Conservation (phyloP, 495 filamentous ascomycete species). For the Pyrenula massariospora region DNA sequence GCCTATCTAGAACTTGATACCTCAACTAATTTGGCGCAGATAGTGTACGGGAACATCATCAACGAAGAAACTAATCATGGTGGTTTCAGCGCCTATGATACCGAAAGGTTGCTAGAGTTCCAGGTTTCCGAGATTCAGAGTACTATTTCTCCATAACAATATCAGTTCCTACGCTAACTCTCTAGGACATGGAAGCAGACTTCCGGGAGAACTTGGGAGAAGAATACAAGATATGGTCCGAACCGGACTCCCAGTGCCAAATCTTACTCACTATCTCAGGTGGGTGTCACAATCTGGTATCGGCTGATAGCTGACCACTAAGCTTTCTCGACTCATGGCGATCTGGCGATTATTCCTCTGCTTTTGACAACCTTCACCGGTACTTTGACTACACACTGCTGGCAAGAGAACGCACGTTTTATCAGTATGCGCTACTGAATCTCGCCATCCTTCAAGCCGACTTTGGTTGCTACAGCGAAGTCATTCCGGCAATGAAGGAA, state of each 20-base stretch:
- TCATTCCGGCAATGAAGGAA: slow-evolving; percentile 86
- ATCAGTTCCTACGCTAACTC: slow-evolving; percentile 13
- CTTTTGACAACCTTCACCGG: slow-evolving; percentile 84
- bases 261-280: slow-evolving; percentile 66
- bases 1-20: slow-evolving; percentile 22
- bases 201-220: slow-evolving; percentile 54
- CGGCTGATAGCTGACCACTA: slow-evolving; percentile 1
- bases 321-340: slow-evolving; percentile 86
- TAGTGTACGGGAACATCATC: slow-evolving; percentile 50
- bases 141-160: slow-evolving; percentile 23
- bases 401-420: slow-evolving; percentile 69
- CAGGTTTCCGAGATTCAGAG: slow-evolving; percentile 81
- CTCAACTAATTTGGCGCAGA: slow-evolving; percentile 35
- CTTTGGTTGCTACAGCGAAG: slow-evolving; percentile 84
- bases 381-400: slow-evolving; percentile 98
- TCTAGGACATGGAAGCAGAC: slow-evolving; percentile 51
- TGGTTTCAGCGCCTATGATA: slow-evolving; percentile 64
- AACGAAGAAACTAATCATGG: slow-evolving; percentile 27
- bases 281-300: slow-evolving; percentile 19
- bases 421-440: slow-evolving; percentile 94
- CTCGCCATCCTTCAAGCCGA: slow-evolving; percentile 88
- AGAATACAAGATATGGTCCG: slow-evolving; percentile 57
- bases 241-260: slow-evolving; percentile 54
- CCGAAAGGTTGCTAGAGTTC: slow-evolving; percentile 74
- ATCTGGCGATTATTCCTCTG: slow-evolving; percentile 77